A percentile compares a stretch with the other conserved stretches of the same genome.
Conservation (phyloP, 768 basidiomycete species). For the Piloderma croceum region DNA sequence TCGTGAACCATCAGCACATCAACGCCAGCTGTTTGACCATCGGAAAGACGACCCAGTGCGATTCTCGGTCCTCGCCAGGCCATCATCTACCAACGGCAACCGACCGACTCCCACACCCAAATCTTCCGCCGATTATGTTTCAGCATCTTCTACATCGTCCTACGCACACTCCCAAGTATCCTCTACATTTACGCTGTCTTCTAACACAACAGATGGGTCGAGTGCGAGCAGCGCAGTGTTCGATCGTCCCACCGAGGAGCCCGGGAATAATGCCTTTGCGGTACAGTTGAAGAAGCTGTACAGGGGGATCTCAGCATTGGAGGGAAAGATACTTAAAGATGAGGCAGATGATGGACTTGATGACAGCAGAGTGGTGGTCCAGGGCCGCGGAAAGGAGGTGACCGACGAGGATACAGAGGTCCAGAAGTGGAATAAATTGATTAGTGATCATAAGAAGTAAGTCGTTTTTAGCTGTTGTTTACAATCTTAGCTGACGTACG, state of each 20-base stretch:
- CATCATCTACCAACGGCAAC: slow-evolving; percentile 25
- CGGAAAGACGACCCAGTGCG: slow-evolving; percentile 87
- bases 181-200: slow-evolving; percentile 67
- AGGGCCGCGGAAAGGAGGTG: slow-evolving; percentile 26
- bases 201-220: slow-evolving; percentile 66
- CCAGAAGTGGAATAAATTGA: slow-evolving; percentile 69
- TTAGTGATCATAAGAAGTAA: slow-evolving; percentile 80
- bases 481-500: slow-evolving; percentile 10
- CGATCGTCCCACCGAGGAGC: slow-evolving; percentile 49
- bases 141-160: slow-evolving; percentile 69
- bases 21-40: slow-evolving; percentile 78
- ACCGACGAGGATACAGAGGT: slow-evolving; percentile 57
- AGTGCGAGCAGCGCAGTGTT: slow-evolving; percentile 69
- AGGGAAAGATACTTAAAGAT: slow-evolving; percentile 64
- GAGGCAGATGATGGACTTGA: slow-evolving; percentile 51
- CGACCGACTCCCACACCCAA: slow-evolving; percentile 52
- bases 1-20: slow-evolving; percentile 24
- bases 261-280: slow-evolving; percentile 64
- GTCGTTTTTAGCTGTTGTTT: slow-evolving; percentile 23
- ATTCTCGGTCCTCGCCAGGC: slow-evolving; percentile 63
- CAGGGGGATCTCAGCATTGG: slow-evolving; percentile 73
- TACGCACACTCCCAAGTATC: slow-evolving; percentile 66
- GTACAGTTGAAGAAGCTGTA: slow-evolving; percentile 77
- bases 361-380: slow-evolving; percentile 31
- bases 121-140: slow-evolving; percentile 63